Conservation (phyloP, 1,284 basidiomycete genomes). For the Cryptococcus sp. region DNA sequence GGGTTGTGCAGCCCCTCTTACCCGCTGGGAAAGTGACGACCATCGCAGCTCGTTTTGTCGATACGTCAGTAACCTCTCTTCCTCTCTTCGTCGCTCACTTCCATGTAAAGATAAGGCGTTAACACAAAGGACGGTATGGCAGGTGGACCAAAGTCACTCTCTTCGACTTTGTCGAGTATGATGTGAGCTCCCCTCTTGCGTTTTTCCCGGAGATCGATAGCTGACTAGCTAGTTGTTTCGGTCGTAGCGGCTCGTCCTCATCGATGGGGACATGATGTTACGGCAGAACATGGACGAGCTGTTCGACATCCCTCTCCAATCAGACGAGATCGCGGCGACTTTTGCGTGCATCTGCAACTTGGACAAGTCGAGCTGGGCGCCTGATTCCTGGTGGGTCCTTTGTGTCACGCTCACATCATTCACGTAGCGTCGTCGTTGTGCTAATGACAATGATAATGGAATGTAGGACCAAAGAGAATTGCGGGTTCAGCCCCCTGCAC, state of each 20-base stretch:
- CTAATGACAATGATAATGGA: constrained; percentile 43
- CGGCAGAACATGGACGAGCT: constrained; percentile 85
- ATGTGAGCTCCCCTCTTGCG: constrained; percentile 37
- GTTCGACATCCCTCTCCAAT: constrained; percentile 65
- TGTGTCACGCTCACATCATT: neutral
- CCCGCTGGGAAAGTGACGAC: constrained; percentile 16
- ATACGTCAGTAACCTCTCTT: constrained; percentile 1
- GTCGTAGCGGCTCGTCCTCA: constrained; percentile 49
- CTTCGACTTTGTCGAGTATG: constrained; percentile 71
- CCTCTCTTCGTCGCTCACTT: neutral
- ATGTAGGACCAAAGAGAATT: neutral
- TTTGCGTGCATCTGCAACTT: constrained; percentile 92
- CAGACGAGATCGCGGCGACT: constrained; percentile 70
- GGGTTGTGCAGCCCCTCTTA: constrained; percentile 15
- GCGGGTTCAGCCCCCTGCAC: constrained; percentile 53
- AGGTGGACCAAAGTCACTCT: constrained; percentile 84
- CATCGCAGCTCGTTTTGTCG: constrained; percentile 12
- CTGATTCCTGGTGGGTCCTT: constrained; percentile 72
- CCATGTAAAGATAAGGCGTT: constrained; percentile 7
- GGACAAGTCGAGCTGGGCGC: constrained; percentile 74
- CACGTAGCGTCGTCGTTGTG: neutral
- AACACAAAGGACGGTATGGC: constrained; percentile 5
- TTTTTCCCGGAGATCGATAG: neutral
- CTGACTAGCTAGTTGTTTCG: neutral
- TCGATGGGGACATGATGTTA: constrained; percentile 89